phyloP scores from a whole-genome alignment of 2,329 filamentous ascomycete genomes.

The Zymoseptoria pseudotritici region DNA sequence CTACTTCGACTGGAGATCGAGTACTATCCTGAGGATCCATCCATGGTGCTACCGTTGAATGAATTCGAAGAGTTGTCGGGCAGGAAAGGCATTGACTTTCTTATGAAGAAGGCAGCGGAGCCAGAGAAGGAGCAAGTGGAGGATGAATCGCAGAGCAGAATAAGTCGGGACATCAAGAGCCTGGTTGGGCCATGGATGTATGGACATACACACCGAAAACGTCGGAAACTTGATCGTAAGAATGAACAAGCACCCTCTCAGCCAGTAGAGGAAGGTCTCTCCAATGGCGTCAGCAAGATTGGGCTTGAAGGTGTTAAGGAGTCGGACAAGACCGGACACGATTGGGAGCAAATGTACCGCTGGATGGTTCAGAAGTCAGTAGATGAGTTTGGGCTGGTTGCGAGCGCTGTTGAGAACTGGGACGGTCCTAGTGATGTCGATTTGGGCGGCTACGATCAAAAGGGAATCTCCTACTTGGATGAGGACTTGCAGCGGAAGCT shows the following conservation, averaged over 20 bases:
- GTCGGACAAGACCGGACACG: slow-evolving; percentile 41
- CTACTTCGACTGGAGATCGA: slow-evolving; percentile 61
- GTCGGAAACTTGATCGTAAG: slow-evolving; percentile 24
- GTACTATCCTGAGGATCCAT: slow-evolving; percentile 52
- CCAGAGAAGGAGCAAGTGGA: slow-evolving; percentile 26
- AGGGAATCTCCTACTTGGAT: slow-evolving; percentile 48
- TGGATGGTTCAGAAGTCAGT: slow-evolving; percentile 59
- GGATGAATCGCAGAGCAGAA: slow-evolving; percentile 13
- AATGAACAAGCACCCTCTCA: not conserved
- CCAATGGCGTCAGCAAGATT: slow-evolving; percentile 19
- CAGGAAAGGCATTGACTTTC: slow-evolving; percentile 50
- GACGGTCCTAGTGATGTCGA: slow-evolving; percentile 65
- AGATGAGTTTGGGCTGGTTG: slow-evolving; percentile 54
- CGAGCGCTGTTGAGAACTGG: slow-evolving; percentile 62
- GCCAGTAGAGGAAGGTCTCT: slow-evolving; percentile 4
- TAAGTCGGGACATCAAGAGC: slow-evolving; percentile 58
- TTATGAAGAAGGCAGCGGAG: slow-evolving; percentile 52
- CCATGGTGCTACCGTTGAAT: slow-evolving; percentile 53
- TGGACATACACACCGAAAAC: slow-evolving; percentile 53
- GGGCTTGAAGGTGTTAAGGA: slow-evolving; percentile 19
- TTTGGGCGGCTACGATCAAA: slow-evolving; percentile 48
- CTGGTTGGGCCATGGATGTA: slow-evolving; percentile 69
- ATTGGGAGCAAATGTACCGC: slow-evolving; percentile 61
- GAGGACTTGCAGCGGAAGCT: slow-evolving; percentile 55
- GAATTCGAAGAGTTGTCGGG: slow-evolving; percentile 58